Evolutionary conservation across 208 protist genomes (phyloP).

Genomic region (Leishmania mexicana): DNA sequence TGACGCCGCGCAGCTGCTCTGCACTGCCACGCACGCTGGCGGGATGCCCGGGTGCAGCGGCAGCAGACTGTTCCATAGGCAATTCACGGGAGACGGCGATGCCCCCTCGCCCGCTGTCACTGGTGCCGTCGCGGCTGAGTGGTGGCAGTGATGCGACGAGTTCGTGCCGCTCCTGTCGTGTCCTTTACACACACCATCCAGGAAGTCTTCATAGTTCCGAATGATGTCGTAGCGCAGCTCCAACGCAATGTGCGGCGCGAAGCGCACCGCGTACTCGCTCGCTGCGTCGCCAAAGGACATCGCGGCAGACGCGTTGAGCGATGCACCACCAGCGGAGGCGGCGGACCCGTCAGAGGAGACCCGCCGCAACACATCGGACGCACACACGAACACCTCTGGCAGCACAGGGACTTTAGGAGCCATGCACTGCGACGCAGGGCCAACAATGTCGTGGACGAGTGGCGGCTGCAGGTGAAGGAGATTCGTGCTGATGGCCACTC

Average conservation of each 20-base stretch:
- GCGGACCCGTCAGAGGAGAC: not conserved
- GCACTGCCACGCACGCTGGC: slow-evolving; percentile 19
- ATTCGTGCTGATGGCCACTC: slow-evolving; percentile 55
- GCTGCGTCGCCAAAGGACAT: slow-evolving; percentile 32
- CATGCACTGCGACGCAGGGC: slow-evolving; percentile 43
- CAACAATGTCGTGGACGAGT: slow-evolving; percentile 72
- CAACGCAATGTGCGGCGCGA: slow-evolving; percentile 79
- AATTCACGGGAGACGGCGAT: not conserved
- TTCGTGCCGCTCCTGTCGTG: not conserved
- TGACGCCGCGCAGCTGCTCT: not conserved
- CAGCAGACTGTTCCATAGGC: slow-evolving; percentile 14
- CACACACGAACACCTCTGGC: slow-evolving; percentile 55
- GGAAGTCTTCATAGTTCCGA: slow-evolving; percentile 46
- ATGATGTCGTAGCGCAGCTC: slow-evolving; percentile 71
- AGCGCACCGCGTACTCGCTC: slow-evolving; percentile 52
- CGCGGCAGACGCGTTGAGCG: slow-evolving; percentile 3
- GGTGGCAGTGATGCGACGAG: not conserved
- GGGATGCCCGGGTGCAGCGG: slow-evolving; percentile 22
- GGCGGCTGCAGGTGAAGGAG: slow-evolving; percentile 27
- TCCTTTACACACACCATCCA: slow-evolving; percentile 8
- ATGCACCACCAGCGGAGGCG: not conserved
- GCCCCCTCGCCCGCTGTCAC: not conserved
- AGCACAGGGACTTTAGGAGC: slow-evolving; percentile 54
- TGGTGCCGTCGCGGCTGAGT: not conserved
- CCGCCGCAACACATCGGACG: not conserved